Evolutionary conservation across 768 basidiomycete species (phyloP).

Genomic region (Lentinula edodes): DNA sequence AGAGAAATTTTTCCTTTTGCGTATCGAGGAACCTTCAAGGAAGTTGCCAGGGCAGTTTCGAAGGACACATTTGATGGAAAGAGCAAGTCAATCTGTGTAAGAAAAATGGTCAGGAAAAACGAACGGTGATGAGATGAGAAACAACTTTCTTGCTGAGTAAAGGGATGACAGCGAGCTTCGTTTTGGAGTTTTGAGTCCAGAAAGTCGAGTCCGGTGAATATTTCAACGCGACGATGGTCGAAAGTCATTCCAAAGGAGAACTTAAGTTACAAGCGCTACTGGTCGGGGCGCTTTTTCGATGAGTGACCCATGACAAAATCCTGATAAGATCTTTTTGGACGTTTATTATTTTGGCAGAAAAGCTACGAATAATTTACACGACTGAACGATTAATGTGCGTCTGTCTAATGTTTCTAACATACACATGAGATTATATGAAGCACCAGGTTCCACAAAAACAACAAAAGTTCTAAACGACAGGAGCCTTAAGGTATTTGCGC

Average conservation of each 20-base stretch:
- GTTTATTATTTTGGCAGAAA: not conserved
- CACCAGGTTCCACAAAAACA: not conserved
- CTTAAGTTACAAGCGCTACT: not conserved
- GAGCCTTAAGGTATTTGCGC: constrained; percentile 70
- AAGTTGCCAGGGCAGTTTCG: constrained; percentile 29
- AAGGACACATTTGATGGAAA: constrained; percentile 42
- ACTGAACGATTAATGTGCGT: not conserved
- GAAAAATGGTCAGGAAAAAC: not conserved
- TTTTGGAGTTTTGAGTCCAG: constrained; percentile 22
- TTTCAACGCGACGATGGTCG: constrained; percentile 18
- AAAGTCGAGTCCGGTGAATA: constrained; percentile 9
- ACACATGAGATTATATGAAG: not conserved
- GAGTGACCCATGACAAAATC: too few relatives aligned
- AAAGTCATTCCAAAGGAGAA: constrained; percentile 1
- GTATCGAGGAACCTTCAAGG: constrained; percentile 36
- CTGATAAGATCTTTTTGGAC: not conserved
- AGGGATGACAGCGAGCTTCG: constrained; percentile 39
- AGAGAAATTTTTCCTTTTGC: constrained; percentile 38
- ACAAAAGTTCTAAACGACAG: constrained; percentile 24
- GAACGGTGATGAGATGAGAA: not conserved
- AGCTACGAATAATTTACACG: constrained; percentile 8
- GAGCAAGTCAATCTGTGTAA: constrained; percentile 53
- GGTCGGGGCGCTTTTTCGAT: not conserved
- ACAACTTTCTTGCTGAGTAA: constrained; percentile 44
- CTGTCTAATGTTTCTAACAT: not conserved